Base-by-base conservation (phyloP, 129 eudicot species). In the Logfia minima region DNA sequence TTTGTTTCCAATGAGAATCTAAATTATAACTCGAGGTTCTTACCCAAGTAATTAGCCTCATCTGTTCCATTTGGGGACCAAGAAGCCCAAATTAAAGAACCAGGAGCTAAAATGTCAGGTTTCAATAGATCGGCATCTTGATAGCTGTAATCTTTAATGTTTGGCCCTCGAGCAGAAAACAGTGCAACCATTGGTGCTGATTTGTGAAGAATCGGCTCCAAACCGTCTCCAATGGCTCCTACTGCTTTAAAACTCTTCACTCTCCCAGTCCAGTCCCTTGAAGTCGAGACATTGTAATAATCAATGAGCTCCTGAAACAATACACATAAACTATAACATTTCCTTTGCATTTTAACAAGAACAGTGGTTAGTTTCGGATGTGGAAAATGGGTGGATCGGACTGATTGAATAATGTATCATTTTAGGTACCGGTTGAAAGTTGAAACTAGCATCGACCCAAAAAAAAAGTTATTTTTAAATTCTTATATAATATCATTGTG, bases 21-120 rank as follows among this genome's bases (percentile, higher is more conserved):
- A n/a, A 58, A 58, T 19, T 19, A 58, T 58, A 48, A 48, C 1
- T 3, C 11, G n/a, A 48, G 63, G 63, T 61, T 75, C 62, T 45
- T 86, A 94, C 98, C 98, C 48, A 81, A 58, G 67, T 84, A 94
- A 77, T 94, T 94, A 21, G 98, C 86, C 75, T 94, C 97, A 77
- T 94, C 98, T 14, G 97, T 94, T 77, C 98, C 98, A 80, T 94
- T 91, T 4, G 91, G 96, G 59, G 98, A 81, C 98, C 98, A 94
- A 21, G 98, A 96, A 79, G 98, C 96, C 98, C 98, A 94, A 62
- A 94, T 94, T 58, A 94, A 91, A 82, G 97, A 89, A 80, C 98
- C 98, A 17, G 98, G 98, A 56, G 98, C 98, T 45, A 94, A 83
- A 77, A 94, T 94, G 77, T 94, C 98, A 13, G 98, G 98, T 84